Evolutionary conservation across 345 rosid genomes (phyloP).

Genomic region (Corchorus capsularis): DNA sequence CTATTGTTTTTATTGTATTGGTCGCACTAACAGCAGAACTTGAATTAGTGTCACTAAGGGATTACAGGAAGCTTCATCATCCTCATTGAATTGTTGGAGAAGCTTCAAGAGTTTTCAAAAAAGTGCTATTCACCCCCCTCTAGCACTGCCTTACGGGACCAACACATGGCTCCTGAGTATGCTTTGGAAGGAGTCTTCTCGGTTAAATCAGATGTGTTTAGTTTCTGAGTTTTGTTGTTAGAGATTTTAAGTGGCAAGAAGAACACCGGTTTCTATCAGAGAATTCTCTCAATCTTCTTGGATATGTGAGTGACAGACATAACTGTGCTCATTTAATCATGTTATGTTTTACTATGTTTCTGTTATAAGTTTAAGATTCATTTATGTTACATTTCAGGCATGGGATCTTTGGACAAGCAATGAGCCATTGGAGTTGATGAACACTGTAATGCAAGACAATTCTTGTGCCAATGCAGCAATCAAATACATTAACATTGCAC

Average conservation of each 20-base stretch:
- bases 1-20: no score
- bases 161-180: conserved; percentile 24
- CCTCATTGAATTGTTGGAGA: no score
- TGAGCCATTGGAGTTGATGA: conserved; percentile 3
- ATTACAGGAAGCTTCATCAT: no score
- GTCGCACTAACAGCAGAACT: no score
- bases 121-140: no score
- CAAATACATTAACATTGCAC: conserved; percentile 72
- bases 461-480: conserved; percentile 35
- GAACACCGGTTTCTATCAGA: conserved; percentile 15
- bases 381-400: neutral
- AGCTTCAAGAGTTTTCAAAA: no score
- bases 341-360: neutral
- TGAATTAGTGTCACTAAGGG: no score
- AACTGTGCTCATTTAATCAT: neutral
- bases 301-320: neutral
- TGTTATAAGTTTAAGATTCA: neutral
- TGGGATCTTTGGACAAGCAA: conserved; percentile 24
- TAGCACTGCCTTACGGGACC: no score
- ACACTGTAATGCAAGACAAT: neutral
- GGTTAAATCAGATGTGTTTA: conserved; percentile 21
- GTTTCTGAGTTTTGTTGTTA: conserved; percentile 20
- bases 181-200: conserved; percentile 16
- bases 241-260: conserved; percentile 21
- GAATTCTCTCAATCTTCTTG: conserved; percentile 1